phyloP scores from a whole-genome alignment of 2,329 filamentous ascomycete species.

The Xylariomycetidae sp. region DNA sequence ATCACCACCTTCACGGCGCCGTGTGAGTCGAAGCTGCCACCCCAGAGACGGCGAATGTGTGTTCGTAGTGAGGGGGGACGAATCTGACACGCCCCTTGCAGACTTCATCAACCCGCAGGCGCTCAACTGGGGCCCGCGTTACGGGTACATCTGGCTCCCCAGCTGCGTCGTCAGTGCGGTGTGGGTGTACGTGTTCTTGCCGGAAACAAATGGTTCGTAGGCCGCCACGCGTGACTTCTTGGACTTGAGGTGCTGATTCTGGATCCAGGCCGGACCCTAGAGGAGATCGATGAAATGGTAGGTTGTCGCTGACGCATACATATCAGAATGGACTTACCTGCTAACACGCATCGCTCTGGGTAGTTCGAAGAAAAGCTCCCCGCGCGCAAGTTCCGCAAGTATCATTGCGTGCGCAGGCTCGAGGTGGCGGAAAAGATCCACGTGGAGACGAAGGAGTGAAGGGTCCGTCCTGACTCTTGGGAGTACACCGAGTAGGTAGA shows the following conservation, averaged over 20 bases:
- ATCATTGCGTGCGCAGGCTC: constrained; percentile 13
- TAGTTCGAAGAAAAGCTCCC: constrained; percentile 18
- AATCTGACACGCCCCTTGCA: not conserved
- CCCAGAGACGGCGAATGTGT: not conserved
- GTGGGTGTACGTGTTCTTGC: constrained; percentile 37
- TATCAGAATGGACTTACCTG: not conserved
- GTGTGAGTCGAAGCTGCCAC: constrained; percentile 22
- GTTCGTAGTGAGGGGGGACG: not conserved
- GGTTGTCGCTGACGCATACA: constrained; percentile 1
- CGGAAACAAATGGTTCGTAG: constrained; percentile 41
- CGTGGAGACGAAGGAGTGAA: not conserved
- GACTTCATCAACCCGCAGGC: constrained; percentile 46
- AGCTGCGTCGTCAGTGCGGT: constrained; percentile 18
- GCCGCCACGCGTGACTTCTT: too few relatives aligned
- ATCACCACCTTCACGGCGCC: constrained; percentile 46
- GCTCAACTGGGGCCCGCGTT: constrained; percentile 45
- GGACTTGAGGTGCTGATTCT: too few relatives aligned
- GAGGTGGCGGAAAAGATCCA: constrained; percentile 9
- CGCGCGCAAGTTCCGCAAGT: constrained; percentile 16
- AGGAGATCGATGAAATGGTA: constrained; percentile 44
- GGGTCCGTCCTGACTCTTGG: too few relatives aligned
- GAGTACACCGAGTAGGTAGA: too few relatives aligned
- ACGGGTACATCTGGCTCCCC: constrained; percentile 45
- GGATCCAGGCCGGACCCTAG: constrained; percentile 39
- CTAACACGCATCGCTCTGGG: not conserved